phyloP scores from a whole-genome alignment of 305 asterid genomes.

The Fraxinus latifolia region DNA sequence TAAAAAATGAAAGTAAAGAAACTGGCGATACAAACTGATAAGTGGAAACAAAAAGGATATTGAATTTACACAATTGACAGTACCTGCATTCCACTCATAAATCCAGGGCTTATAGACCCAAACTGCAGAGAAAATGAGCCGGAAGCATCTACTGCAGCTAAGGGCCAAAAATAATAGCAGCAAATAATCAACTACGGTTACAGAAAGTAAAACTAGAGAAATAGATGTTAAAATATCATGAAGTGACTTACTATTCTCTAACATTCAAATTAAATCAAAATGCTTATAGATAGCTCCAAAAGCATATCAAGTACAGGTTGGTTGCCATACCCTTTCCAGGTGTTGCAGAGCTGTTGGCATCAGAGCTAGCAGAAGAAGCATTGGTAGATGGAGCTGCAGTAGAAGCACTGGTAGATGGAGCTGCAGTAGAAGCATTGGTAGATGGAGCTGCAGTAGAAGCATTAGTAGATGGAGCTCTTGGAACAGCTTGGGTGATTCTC shows the following conservation, averaged over 20 bases:
- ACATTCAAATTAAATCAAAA: background rate
- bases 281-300: background rate
- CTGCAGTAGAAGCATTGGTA: slow-evolving; percentile 37
- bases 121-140: slow-evolving; percentile 75
- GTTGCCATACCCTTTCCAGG: slow-evolving; percentile 58
- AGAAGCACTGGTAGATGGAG: slow-evolving; percentile 36
- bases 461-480: slow-evolving; percentile 48
- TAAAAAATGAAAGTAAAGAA: background rate
- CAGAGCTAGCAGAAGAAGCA: slow-evolving; percentile 24
- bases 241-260: background rate
- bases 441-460: slow-evolving; percentile 43
- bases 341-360: slow-evolving; percentile 42
- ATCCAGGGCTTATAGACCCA: slow-evolving; percentile 78
- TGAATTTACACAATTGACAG: slow-evolving; percentile 11
- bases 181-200: slow-evolving; percentile 21
- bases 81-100: slow-evolving; percentile 77
- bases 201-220: background rate
- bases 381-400: slow-evolving; percentile 10
- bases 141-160: slow-evolving; percentile 60
- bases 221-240: background rate
- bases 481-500: slow-evolving; percentile 44
- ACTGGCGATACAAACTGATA: background rate
- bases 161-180: background rate
- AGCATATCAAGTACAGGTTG: background rate
- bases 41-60: background rate